Evolutionary conservation across 2,329 filamentous ascomycete species (phyloP).

Genomic region (Fusarium robinianum): DNA sequence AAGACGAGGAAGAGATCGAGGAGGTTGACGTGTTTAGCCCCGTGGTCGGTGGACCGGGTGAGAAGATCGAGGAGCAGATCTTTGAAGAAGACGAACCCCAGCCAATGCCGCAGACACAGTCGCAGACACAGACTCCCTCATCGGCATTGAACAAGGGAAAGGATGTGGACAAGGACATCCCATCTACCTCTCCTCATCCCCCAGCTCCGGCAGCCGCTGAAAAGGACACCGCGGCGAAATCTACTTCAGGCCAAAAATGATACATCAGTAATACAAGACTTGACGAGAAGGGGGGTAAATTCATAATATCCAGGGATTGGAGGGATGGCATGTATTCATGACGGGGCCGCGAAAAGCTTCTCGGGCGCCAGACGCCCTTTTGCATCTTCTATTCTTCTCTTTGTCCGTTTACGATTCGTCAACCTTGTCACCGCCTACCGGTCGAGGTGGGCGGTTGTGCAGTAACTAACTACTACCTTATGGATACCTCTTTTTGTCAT

Average conservation of each 20-base stretch:
- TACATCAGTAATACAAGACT: constrained; percentile 23
- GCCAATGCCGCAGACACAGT: constrained; percentile 18
- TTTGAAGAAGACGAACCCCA: constrained; percentile 47
- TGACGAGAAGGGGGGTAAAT: constrained; percentile 35
- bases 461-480: constrained; percentile 24
- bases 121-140: constrained; percentile 25
- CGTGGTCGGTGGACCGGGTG: constrained; percentile 50
- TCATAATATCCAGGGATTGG: constrained; percentile 23
- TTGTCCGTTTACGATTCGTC: constrained; percentile 20
- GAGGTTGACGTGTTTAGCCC: constrained; percentile 65
- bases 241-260: not conserved
- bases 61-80: constrained; percentile 53
- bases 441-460: constrained; percentile 15
- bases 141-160: no score
- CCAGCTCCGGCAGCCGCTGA: constrained; percentile 7
- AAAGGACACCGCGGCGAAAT: constrained; percentile 16
- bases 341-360: constrained; percentile 19
- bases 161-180: constrained; percentile 3
- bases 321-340: constrained; percentile 17
- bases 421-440: constrained; percentile 9
- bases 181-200: constrained; percentile 8
- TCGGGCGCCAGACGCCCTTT: constrained; percentile 17
- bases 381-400: constrained; percentile 17
- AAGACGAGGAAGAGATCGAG: constrained; percentile 54
- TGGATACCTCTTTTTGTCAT: constrained; percentile 35